phyloP scores from a whole-genome alignment of 768 basidiomycete species.

The Rhodosporidiobolus odoratus region DNA sequence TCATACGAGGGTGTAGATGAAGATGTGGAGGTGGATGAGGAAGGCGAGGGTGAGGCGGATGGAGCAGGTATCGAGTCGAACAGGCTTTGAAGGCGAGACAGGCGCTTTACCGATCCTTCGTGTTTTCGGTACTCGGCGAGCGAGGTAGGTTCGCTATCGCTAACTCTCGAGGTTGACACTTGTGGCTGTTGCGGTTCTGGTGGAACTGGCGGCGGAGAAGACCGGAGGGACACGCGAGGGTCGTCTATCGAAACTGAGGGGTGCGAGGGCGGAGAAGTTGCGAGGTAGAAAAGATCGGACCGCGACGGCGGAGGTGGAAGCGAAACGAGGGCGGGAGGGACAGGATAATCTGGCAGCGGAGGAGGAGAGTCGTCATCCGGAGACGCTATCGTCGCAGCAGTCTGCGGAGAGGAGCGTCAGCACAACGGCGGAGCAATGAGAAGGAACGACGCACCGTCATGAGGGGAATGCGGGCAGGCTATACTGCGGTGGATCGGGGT shows the following conservation, averaged over 20 bases:
- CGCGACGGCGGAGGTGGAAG: conserved; percentile 6
- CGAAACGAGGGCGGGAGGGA: background rate
- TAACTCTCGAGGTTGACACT: background rate
- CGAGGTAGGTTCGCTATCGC: conserved; percentile 41
- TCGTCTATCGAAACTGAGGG: background rate
- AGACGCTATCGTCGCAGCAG: too few species aligned
- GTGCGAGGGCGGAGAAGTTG: background rate
- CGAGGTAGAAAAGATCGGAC: conserved; percentile 9
- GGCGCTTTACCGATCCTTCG: conserved; percentile 62
- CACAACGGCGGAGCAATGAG: too few species aligned
- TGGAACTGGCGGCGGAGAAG: background rate
- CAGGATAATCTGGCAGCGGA: background rate
- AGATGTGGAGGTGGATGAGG: conserved; percentile 17
- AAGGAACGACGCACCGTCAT: too few species aligned
- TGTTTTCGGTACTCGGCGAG: conserved; percentile 60
- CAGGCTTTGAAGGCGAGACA: conserved; percentile 58
- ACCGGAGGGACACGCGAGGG: conserved; percentile 27
- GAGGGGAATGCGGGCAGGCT: too few species aligned
- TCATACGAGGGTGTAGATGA: conserved; percentile 49
- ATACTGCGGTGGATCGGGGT: too few species aligned
- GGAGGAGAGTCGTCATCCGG: background rate
- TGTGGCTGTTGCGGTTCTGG: background rate
- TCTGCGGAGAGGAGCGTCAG: too few species aligned
- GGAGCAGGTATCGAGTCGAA: conserved; percentile 58
- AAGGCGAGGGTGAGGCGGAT: background rate